Evolutionary conservation across 805 yeast genomes (phyloP), one percentile per base, ranked within the genome.

Genomic region (Wickerhamomyces xylosicus): DNA sequence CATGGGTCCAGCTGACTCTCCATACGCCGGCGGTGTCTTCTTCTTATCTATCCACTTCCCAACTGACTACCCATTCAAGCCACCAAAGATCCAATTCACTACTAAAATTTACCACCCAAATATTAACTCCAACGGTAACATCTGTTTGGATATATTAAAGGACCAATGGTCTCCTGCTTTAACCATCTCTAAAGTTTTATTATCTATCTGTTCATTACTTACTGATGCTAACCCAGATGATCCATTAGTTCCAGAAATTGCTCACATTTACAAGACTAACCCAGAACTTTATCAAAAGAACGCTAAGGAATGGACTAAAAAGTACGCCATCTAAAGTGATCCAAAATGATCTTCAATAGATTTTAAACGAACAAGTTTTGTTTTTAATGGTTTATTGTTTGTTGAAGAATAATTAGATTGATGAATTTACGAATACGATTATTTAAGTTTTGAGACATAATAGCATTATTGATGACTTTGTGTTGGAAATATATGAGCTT

Each of bases 131-230:
- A 85, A 85, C 58, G 98, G 98, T 61, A 82, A 87, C 63, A 90
- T 90, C 56, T 90, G 98, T 73, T 73, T 90, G 50, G 98, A 92
- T 65, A 90, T 92, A 59, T 75, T 92, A 61, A 89, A 90, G 63
- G 97, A 92, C 59, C 95, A 90, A 63, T 92, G 98, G 98, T 89
- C 97, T 19, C 98, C 98, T 19, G 97, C 97, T 29, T 72, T 92
- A 58, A 92, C 97, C 37, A 85, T 92, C 50, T 86, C 97, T 17
- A 92, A 92, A 68, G 95, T 92, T 42, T 73, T 92, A 50, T 73
- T 92, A 52, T 87, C 97, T 27, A 90, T 92, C 56, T 89, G 97
- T 61, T 90, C 97, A 14, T 69, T 92, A 62, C 75, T 92, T 58
- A 90, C 97, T 22, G 97, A 92, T 63, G 97, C 98, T 38, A 90